phyloP scores from a whole-genome alignment of 148 eudicot species.

The Spergularia bocconei region DNA sequence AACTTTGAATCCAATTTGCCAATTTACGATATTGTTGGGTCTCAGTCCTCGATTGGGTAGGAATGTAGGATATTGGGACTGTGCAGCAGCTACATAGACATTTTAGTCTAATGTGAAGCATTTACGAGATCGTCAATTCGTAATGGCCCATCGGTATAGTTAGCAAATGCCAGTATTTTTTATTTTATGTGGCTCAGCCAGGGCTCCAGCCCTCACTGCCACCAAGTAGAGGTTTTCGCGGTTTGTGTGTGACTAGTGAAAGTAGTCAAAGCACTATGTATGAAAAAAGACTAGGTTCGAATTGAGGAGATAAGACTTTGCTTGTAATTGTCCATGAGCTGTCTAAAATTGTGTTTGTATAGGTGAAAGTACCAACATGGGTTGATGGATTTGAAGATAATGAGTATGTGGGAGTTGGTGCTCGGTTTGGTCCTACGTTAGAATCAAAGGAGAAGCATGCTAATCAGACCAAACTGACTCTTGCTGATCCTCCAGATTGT shows the following conservation, averaged over 20 bases:
- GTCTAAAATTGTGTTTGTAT: slow-evolving; percentile 4
- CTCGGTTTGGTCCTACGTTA: slow-evolving; percentile 94
- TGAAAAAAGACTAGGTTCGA: not conserved
- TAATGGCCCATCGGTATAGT: not conserved
- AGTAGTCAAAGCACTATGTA: not conserved
- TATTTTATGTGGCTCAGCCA: not conserved
- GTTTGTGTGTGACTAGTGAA: not conserved
- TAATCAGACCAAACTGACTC: slow-evolving; percentile 55
- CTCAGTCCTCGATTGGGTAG: not conserved
- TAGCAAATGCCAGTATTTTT: not conserved
- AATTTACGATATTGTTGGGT: not conserved
- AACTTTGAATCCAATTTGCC: not conserved
- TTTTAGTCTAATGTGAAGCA: not conserved
- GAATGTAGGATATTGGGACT: no score
- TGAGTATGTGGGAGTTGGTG: slow-evolving; percentile 94
- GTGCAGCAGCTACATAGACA: not conserved
- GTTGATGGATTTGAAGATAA: slow-evolving; percentile 54
- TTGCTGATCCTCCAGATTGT: slow-evolving; percentile 96
- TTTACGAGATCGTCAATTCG: not conserved
- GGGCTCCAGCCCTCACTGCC: not conserved
- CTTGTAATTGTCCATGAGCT: not conserved
- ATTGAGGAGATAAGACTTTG: not conserved
- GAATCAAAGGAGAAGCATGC: slow-evolving; percentile 97
- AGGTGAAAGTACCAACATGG: slow-evolving; percentile 91
- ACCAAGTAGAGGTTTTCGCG: not conserved